These are phyloP conservation scores for Neurospora sp. DNA, from an alignment of 495 filamentous ascomycete species.

Conservation along the genomic window DNA sequence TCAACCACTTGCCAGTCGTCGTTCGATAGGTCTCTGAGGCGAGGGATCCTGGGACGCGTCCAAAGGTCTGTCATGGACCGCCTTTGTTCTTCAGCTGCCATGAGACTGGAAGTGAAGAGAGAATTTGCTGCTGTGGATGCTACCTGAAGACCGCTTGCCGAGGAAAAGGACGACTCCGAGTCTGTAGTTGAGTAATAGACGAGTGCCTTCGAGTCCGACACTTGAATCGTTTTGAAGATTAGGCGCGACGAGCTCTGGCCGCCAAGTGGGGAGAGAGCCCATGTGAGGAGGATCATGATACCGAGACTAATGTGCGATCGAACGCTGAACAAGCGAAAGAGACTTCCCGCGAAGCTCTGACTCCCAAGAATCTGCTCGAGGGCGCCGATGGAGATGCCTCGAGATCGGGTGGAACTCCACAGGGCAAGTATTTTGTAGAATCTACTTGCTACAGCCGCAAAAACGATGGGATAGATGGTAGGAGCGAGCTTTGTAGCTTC, in stretches of 20 bases:
- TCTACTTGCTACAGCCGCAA: background rate
- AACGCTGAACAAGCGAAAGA: background rate
- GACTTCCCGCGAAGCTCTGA: background rate
- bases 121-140: background rate
- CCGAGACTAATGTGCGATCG: background rate
- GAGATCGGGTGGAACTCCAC: background rate
- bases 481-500: background rate
- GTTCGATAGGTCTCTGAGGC: background rate
- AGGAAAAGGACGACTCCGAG: background rate
- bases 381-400: background rate
- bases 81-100: background rate
- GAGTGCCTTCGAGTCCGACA: background rate
- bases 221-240: background rate
- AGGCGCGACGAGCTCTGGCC: background rate
- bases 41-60: background rate
- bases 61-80: background rate
- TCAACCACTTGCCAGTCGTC: background rate
- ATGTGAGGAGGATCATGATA: background rate
- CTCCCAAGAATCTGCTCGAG: background rate
- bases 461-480: background rate
- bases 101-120: background rate
- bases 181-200: background rate
- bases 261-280: background rate
- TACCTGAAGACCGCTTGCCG: background rate
- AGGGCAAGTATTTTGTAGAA: background rate